Base-by-base conservation (phyloP, 1,284 basidiomycete genomes). In the Ceratobasidium sp. region DNA sequence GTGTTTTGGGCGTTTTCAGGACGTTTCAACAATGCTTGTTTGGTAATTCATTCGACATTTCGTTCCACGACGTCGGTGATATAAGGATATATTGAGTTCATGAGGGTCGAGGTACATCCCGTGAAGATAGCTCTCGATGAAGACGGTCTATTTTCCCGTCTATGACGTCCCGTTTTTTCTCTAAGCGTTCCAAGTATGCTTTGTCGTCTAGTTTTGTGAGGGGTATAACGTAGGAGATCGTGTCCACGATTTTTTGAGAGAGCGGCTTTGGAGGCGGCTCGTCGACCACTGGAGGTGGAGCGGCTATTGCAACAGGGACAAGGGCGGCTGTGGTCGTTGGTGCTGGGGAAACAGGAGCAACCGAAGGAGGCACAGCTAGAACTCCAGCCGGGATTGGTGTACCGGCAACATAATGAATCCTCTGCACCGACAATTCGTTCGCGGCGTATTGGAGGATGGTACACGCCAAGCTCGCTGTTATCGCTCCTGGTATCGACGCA, bases 391-490 rank as follows among this genome's bases (percentile, higher is more conserved):
- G 33, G 19, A 29, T 36, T 11, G 53, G 54, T 48, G 44, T 71
- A 27, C 41, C 54, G 33, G 87, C 86, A 57, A 89, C 79, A 75
- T 87, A 88, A 80, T 85, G 86, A 73, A 93, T 82, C 73, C 91
- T 85, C 62, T 82, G 79, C 22, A 93, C 82, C 44, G 82, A 82
- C n/a, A 89, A 76, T 80, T 93, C 91, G 78, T 94, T 94, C 81
- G 84, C 89, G 19, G 84, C 83, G 75, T 87, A 83, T 78, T 94
- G 93, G 17, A 92, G 80, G 24, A 88, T 57, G 0, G 87, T 84
- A 78, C 90, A 91, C 29, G 86, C 80, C 2, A 88, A 76, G 17
- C 86, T 86, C 22, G 87, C 89, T 0, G 89, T 89, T 1, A 87
- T 77, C 36, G 87, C 84, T 19, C 90, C 91, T 0, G 91, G 84